phyloP scores from a whole-genome alignment of 1,139 yeast species.

The Blastobotrys aristatus region DNA sequence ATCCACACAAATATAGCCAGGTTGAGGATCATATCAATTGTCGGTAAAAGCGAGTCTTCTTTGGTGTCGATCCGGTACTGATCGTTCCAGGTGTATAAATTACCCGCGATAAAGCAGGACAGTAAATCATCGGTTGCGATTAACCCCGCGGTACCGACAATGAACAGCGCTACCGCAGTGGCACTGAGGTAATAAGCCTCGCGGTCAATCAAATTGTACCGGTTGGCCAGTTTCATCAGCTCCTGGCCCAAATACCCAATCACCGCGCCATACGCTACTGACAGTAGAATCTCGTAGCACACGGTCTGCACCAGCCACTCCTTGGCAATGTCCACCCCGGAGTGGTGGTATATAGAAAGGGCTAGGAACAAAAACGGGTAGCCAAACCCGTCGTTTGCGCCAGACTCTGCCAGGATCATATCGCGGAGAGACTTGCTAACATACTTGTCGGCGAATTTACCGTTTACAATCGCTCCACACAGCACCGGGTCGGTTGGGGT shows the following conservation, averaged over 20 bases:
- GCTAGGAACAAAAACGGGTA: constrained; percentile 39
- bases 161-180: constrained; percentile 64
- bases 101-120: constrained; percentile 38
- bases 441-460: constrained; percentile 38
- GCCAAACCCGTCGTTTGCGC: constrained; percentile 41
- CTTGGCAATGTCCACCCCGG: constrained; percentile 31
- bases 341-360: constrained; percentile 30
- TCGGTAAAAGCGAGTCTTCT: constrained; percentile 32
- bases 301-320: constrained; percentile 38
- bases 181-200: constrained; percentile 65
- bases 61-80: constrained; percentile 32
- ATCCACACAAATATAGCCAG: constrained; percentile 36
- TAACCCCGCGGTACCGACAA: constrained; percentile 44
- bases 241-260: constrained; percentile 34
- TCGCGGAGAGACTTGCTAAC: constrained; percentile 32
- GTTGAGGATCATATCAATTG: constrained; percentile 35
- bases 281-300: constrained; percentile 35
- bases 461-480: constrained; percentile 41
- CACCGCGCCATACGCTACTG: constrained; percentile 34
- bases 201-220: constrained; percentile 38
- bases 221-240: constrained; percentile 27
- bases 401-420: constrained; percentile 39
- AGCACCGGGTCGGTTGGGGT: constrained; percentile 46
- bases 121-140: constrained; percentile 39
- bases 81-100: constrained; percentile 33